phyloP scores from a whole-genome alignment of 805 yeast species.

The Tetrapisispora phaffii region DNA sequence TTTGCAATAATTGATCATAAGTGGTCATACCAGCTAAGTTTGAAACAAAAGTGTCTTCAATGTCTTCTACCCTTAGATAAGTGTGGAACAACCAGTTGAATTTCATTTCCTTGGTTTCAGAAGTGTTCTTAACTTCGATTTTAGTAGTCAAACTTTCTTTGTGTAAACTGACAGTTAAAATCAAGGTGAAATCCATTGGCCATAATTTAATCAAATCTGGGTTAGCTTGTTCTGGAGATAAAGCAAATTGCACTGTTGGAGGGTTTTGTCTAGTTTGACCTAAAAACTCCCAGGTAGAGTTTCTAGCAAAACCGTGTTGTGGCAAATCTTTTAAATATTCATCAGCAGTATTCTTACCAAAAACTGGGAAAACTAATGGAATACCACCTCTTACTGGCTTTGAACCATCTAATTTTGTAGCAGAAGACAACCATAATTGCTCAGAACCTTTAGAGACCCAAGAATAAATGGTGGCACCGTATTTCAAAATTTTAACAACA shows the following conservation, averaged over 20 bases:
- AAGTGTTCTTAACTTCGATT: constrained; percentile 70
- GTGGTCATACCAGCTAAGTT: constrained; percentile 67
- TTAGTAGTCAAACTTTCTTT: constrained; percentile 51
- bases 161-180: constrained; percentile 56
- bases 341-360: constrained; percentile 58
- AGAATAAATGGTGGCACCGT: constrained; percentile 81
- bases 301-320: constrained; percentile 95
- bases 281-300: constrained; percentile 83
- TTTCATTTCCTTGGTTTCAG: constrained; percentile 45
- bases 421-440: constrained; percentile 71
- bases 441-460: constrained; percentile 70
- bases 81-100: constrained; percentile 96
- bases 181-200: constrained; percentile 63
- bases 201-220: constrained; percentile 53
- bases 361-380: constrained; percentile 90
- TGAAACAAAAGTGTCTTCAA: constrained; percentile 65
- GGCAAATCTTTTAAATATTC: constrained; percentile 62
- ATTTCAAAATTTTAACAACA: constrained; percentile 59
- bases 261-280: constrained; percentile 68
- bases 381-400: constrained; percentile 96
- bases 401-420: constrained; percentile 80
- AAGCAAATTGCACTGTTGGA: constrained; percentile 80
- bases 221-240: constrained; percentile 76
- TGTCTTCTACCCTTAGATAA: constrained; percentile 64
- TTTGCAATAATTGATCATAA: constrained; percentile 64